Percentiles rank a stretch among this genome's conserved stretches.
Conservation (phyloP, 305 asterid species). For the Plantago rigida region DNA sequence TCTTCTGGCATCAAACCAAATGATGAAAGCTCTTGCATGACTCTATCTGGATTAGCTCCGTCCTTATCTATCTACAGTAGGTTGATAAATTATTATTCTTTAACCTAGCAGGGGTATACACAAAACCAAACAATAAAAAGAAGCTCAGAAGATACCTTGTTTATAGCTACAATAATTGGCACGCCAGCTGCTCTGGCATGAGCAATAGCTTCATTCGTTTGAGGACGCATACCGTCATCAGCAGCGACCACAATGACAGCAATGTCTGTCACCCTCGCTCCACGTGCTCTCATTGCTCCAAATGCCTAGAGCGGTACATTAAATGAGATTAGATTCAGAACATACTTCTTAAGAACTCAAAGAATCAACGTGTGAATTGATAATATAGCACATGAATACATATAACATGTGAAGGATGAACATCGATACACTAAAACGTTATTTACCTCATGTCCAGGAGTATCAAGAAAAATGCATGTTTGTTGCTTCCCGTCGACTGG, state of each 20-base stretch:
- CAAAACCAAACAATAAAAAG: slow-evolving; percentile 21
- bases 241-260: slow-evolving; percentile 97
- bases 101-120: slow-evolving; percentile 21
- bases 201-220: slow-evolving; percentile 94
- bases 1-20: slow-evolving; percentile 97
- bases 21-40: slow-evolving; percentile 88
- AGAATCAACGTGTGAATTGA: slow-evolving; percentile 10
- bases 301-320: slow-evolving; percentile 54
- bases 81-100: slow-evolving; percentile 12
- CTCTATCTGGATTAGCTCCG: slow-evolving; percentile 92
- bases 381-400: background rate
- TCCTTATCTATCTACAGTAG: slow-evolving; percentile 80
- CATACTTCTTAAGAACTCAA: background rate
- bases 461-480: slow-evolving; percentile 89
- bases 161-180: slow-evolving; percentile 82
- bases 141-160: slow-evolving; percentile 47
- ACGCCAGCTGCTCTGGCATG: slow-evolving; percentile 97
- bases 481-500: slow-evolving; percentile 75
- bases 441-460: slow-evolving; percentile 97
- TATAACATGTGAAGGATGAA: no score
- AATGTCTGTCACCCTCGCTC: slow-evolving; percentile 98
- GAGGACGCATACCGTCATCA: slow-evolving; percentile 96
- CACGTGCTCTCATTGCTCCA: slow-evolving; percentile 99
- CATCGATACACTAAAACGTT: background rate
- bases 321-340: slow-evolving; percentile 17